Base-by-base conservation (phyloP, 2,329 filamentous ascomycete genomes). In the Parastagonospora avenae region DNA sequence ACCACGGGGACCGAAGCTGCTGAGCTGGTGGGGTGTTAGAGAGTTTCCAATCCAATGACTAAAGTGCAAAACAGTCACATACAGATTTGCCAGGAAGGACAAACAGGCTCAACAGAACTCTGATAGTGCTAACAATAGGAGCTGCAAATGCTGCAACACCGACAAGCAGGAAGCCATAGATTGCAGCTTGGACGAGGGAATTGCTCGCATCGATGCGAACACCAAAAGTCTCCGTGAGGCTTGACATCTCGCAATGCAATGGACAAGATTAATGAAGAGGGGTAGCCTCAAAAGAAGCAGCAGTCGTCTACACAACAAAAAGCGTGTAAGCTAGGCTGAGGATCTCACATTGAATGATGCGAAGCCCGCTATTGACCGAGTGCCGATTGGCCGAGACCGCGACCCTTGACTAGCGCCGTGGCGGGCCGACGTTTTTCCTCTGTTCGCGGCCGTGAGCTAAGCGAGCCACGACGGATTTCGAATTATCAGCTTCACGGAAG, bases 1-100 rank as follows among this genome's bases (percentile, higher is more conserved):
- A 55, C 93, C 93, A 67, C 91, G 91, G 64, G 89, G 89, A 62
- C 92, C 94, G 77, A 96, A 97, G 62, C 89, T 91, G 64, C 87
- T 87, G 51, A 99, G 86, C 93, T 70, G 37, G 37, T 11, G 14
- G 8, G n/a, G 7, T 45, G 35, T 57, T 38, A 60, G 48, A 35
- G 16, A 11, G 24, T 96, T 52, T 9, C 24, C 2, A 14, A 15
- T 9, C 24, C 2, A 14, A 15, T 43, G 37, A 54, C 54, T 33
- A 59, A 56, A 42, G 14, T n/a, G n/a, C 6, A 43, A n/a, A 19
- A 30, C 11, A 10, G n/a, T 24, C 28, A 65, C 77, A 44, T 71
- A 80, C 78, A 31, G 77, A 74, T 55, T 70, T 70, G 50, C 79
- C 79, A 29, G 79, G 78, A 8, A 81, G 63, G 42, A 81, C 67